Base-by-base conservation (phyloP, 306 rosid species). In the Pyrus pyrifolia region DNA sequence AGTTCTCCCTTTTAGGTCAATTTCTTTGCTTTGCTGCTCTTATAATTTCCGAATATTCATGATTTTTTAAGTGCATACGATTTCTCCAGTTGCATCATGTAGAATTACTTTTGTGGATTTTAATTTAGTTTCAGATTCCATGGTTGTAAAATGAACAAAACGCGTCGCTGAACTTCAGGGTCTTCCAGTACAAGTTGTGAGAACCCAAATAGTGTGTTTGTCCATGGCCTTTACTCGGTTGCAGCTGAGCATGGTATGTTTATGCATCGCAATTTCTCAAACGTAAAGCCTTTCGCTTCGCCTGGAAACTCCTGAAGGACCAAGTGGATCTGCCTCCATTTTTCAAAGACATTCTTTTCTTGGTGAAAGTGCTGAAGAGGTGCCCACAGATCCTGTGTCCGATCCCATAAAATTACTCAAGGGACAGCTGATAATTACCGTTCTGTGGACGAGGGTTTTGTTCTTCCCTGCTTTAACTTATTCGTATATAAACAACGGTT, bases 191-290 rank as follows among this genome's bases (percentile, higher is more conserved):
- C 4, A 67, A n/a, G 15, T 18, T 31, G 29, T 4, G 35, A 33
- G 76, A 57, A 72, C 5, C 27, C 55, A 57, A 76, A 27, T 68
- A 30, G 29, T 25, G 15, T 58, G 31, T 63, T 17, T 72, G 7
- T 25, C 17, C 33, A 46, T 86, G 82, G 89, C 52, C 87, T 93
- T 72, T 93, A 88, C 81, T 93, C 96, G 38, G 88, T 89, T 71
- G 86, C 82, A 61, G 96, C 95, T 55, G 98, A 93, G 65, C 98
- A 93, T 78, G 93, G 91, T 35, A 35, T 6, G 8, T 35, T 35
- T 35, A 35, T 35, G 40, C 8, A 35, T 35, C 40, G 5, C 40
- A 35, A 35, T 35, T 35, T 6, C 40, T 35, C 8, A 35, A 1
- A 35, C 8, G 8, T 35, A 35, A 35, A 35, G 38, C 38, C 35